Conservation (phyloP, 1,139 yeast species). For the Taphrina sp. region DNA sequence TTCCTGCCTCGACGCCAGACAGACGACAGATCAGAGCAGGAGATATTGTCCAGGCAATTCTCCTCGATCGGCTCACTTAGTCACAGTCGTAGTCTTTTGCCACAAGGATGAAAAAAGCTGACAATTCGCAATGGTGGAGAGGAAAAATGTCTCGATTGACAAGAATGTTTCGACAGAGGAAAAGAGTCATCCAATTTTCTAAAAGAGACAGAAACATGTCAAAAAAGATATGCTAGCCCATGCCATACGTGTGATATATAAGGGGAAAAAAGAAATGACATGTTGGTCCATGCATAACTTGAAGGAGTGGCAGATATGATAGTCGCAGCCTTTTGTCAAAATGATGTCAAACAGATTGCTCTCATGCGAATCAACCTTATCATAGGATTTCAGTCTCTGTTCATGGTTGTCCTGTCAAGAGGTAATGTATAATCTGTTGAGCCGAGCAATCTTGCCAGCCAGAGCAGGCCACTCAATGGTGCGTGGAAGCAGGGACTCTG, state of each 20-base stretch:
- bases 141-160: too few species aligned
- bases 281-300: too few species aligned
- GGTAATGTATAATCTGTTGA: conserved; percentile 17
- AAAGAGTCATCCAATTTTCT: too few species aligned
- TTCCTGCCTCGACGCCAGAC: conserved; percentile 43
- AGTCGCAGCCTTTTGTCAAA: too few species aligned
- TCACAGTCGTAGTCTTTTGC: too few species aligned
- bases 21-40: conserved; percentile 1
- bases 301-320: too few species aligned
- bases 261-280: background rate
- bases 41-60: conserved; percentile 11
- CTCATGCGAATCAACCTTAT: background rate
- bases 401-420: too few species aligned
- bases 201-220: background rate
- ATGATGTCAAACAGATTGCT: too few species aligned
- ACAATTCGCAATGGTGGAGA: too few species aligned
- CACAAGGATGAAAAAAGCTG: too few species aligned
- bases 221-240: background rate
- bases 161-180: too few species aligned
- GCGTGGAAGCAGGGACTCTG: conserved; percentile 8
- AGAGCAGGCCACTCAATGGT: conserved; percentile 23
- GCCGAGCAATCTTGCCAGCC: conserved; percentile 17
- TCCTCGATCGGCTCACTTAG: conserved; percentile 7
- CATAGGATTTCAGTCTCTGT: too few species aligned
- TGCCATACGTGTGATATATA: background rate